Evolutionary conservation across 148 eudicot genomes (phyloP), one percentile per base, ranked within the genome.

Genomic region (Arbutus unedo): DNA sequence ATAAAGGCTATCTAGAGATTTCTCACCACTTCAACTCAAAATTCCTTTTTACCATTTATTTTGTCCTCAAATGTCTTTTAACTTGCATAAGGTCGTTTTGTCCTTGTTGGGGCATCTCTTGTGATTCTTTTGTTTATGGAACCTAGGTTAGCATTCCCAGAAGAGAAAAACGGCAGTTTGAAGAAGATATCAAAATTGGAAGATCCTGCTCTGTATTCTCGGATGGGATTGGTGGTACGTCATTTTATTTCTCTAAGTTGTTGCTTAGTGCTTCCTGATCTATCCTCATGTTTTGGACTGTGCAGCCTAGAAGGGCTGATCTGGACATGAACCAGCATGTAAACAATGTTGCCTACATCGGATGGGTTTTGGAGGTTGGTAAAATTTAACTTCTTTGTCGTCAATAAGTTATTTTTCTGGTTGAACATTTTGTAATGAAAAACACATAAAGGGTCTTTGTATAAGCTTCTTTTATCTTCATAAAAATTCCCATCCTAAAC

Each of bases 321-420:
- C 83, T 96, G 78, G 98, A 96, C 91, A 94, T 96, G 98, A 96
- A 96, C 85, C 93, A 91, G 83, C 98, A 94, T 88, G 98, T 96
- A 48, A 96, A 96, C 83, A 96, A 96, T 84, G 98, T 96, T 76
- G 87, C 98, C 70, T 94, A 96, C 82, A 94, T 96, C 21, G 97
- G 98, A 80, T 96, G 98, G 98, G 85, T 94, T 84, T 85, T 96
- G 49, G 98, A 96, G 98, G 98, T 94, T 85, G 70, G 93, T 92
- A 56, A 85, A 53, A 15, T 31, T 18, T 55, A 21, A 6, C 44
- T 25, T 66, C 13, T 66, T 62, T 44, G 9, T 73, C 79, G 0
- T 72, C 56, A 23, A 21, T 76, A 23, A 14, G 48, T 49, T 25
- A 25, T 11, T 57, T 78, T 41, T 0, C 49, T 38, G 10, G 14